Percentiles rank a stretch among this genome's conserved stretches.
phyloP scores from a whole-genome alignment of 1,139 yeast species.

The Hemisphaericaspora xylanilytica region DNA sequence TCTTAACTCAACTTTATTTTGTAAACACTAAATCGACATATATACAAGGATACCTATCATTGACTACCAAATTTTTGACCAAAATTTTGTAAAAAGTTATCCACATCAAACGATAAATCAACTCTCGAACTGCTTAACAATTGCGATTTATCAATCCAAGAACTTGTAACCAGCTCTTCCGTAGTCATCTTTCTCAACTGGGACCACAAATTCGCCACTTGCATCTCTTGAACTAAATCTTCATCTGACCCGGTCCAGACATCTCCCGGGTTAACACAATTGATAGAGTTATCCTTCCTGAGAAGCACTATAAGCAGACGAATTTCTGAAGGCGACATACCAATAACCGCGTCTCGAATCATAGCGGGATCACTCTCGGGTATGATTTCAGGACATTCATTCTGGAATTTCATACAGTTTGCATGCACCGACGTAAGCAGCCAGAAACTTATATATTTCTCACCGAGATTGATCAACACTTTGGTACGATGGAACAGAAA shows the following conservation, averaged over 20 bases:
- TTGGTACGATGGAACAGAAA: conserved; percentile 2
- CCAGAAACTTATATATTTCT: conserved; percentile 6
- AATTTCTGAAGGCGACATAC: too few relatives aligned
- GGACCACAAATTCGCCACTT: conserved; percentile 10
- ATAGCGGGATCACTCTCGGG: conserved; percentile 3
- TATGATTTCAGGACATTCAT: background rate
- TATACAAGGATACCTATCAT: too few relatives aligned
- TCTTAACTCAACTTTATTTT: too few relatives aligned
- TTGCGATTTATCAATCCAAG: conserved; percentile 7
- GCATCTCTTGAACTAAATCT: conserved; percentile 9
- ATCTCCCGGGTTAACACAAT: background rate
- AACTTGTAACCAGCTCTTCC: conserved; percentile 8
- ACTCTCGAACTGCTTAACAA: background rate
- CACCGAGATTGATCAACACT: conserved; percentile 2
- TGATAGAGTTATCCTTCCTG: conserved; percentile 9
- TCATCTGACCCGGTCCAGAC: conserved; percentile 4
- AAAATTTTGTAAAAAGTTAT: too few relatives aligned
- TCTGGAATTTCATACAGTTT: conserved; percentile 5
- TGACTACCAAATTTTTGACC: too few relatives aligned
- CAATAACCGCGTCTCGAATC: background rate
- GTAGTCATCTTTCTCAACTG: conserved; percentile 6
- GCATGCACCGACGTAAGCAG: conserved; percentile 8
- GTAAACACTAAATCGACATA: too few relatives aligned
- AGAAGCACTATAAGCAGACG: background rate
- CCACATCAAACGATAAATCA: conserved; percentile 3